A percentile compares a stretch with the other conserved stretches of the same genome.
phyloP scores from a whole-genome alignment of 2,329 filamentous ascomycete species.

The Coniochaeta sp. region DNA sequence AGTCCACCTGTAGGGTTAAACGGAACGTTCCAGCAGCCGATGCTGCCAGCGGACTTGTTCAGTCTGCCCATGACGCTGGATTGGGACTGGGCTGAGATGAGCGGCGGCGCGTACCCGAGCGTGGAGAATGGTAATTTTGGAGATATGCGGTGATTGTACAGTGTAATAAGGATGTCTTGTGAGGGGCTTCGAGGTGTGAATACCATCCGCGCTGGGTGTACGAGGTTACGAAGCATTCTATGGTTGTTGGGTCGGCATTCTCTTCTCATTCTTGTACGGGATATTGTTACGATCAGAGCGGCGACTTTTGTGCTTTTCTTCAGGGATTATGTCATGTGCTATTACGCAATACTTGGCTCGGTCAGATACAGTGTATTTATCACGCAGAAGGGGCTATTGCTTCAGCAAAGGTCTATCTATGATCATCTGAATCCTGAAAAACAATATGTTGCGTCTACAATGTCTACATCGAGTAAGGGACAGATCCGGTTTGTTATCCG shows the following conservation, averaged over 20 bases:
- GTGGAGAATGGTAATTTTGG: conserved; percentile 56
- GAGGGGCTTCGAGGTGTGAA: neutral
- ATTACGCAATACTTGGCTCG: neutral
- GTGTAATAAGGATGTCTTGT: neutral
- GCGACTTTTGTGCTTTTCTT: neutral
- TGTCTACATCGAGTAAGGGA: too few relatives aligned
- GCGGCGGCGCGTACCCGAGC: conserved; percentile 55
- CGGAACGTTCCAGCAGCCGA: conserved; percentile 65
- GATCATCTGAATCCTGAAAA: too few relatives aligned
- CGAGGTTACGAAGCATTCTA: neutral
- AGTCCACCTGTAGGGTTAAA: conserved; percentile 25
- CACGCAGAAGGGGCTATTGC: too few relatives aligned
- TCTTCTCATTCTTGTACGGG: neutral
- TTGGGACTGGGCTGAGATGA: conserved; percentile 72
- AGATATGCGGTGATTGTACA: neutral
- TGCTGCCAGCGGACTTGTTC: conserved; percentile 90
- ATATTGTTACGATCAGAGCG: neutral
- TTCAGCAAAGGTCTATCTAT: too few relatives aligned
- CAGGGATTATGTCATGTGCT: neutral
- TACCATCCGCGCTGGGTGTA: neutral
- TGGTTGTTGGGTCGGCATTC: neutral
- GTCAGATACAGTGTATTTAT: neutral
- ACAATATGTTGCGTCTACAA: too few relatives aligned
- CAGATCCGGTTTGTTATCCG: neutral
- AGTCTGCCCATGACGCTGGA: conserved; percentile 94